phyloP scores from a whole-genome alignment of 2,329 filamentous ascomycete species.

The Fusarium sp. region DNA sequence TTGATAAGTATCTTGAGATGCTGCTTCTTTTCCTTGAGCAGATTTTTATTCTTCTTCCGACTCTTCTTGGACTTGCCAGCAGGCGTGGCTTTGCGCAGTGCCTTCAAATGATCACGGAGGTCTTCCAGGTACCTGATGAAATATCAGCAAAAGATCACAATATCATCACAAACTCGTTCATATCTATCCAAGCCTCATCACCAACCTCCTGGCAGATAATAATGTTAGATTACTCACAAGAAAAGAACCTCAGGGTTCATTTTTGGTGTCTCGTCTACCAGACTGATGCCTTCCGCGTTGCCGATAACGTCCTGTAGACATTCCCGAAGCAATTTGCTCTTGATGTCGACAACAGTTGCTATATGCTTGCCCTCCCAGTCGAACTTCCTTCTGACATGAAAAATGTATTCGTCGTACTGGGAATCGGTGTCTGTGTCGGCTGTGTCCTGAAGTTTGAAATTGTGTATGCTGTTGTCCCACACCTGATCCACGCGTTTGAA shows the following conservation, averaged over 20 bases:
- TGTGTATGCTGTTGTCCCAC: constrained; percentile 61
- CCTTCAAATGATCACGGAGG: constrained; percentile 70
- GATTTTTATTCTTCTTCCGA: constrained; percentile 69
- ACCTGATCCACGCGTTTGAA: constrained; percentile 65
- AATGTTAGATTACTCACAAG: constrained; percentile 54
- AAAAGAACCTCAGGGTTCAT: constrained; percentile 78
- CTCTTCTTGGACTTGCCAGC: constrained; percentile 62
- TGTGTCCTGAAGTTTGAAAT: constrained; percentile 65
- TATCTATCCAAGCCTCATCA: not conserved
- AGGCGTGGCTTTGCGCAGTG: constrained; percentile 67
- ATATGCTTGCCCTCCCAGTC: constrained; percentile 85
- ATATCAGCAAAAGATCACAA: not conserved
- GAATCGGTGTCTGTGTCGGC: constrained; percentile 56
- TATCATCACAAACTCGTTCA: not conserved
- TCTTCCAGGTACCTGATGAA: constrained; percentile 76
- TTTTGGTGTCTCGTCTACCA: constrained; percentile 82
- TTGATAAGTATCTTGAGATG: constrained; percentile 78
- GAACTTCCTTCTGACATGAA: constrained; percentile 84
- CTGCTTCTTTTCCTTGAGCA: constrained; percentile 65
- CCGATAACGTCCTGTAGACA: constrained; percentile 58
- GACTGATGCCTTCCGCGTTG: constrained; percentile 65
- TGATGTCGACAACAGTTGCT: constrained; percentile 80
- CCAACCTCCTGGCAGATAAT: not conserved
- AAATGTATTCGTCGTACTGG: constrained; percentile 81
- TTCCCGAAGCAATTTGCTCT: constrained; percentile 80